Conservation (phyloP, 2,329 filamentous ascomycete species). For the Septoria linicola region DNA sequence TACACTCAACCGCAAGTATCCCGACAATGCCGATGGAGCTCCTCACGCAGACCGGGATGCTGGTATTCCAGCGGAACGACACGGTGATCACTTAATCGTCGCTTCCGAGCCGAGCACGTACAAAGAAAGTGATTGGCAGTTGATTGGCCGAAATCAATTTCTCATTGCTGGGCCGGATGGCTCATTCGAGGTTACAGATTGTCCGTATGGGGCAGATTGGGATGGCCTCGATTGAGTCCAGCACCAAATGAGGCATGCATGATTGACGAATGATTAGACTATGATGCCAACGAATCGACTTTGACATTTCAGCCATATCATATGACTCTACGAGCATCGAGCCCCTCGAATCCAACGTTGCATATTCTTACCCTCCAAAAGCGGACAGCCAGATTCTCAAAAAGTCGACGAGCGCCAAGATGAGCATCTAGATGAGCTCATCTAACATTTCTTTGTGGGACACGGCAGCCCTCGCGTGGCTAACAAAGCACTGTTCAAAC, state of each 20-base stretch:
- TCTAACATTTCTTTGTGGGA: too few relatives aligned
- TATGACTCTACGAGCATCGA: too few relatives aligned
- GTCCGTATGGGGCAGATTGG: conserved; percentile 41
- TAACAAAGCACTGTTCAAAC: too few relatives aligned
- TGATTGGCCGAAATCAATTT: conserved; percentile 51
- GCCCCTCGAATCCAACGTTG: too few relatives aligned
- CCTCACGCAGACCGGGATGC: conserved; percentile 38
- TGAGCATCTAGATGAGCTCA: too few relatives aligned
- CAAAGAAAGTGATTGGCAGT: conserved; percentile 51
- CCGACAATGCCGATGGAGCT: conserved; percentile 48
- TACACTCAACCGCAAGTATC: conserved; percentile 55
- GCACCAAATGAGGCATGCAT: not conserved
- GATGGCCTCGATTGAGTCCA: conserved; percentile 40
- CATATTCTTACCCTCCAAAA: too few relatives aligned
- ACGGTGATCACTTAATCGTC: conserved; percentile 54
- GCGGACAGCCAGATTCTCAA: too few relatives aligned
- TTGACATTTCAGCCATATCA: too few relatives aligned
- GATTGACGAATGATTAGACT: conserved; percentile 6
- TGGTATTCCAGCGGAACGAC: conserved; percentile 40
- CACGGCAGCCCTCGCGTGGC: too few relatives aligned
- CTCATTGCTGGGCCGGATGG: conserved; percentile 44
- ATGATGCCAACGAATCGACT: too few relatives aligned
- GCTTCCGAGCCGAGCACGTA: conserved; percentile 57
- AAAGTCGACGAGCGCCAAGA: too few relatives aligned
- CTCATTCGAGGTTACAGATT: conserved; percentile 41